Evolutionary conservation across 2,329 filamentous ascomycete species (phyloP).

Genomic region (Cladosporium sp.): DNA sequence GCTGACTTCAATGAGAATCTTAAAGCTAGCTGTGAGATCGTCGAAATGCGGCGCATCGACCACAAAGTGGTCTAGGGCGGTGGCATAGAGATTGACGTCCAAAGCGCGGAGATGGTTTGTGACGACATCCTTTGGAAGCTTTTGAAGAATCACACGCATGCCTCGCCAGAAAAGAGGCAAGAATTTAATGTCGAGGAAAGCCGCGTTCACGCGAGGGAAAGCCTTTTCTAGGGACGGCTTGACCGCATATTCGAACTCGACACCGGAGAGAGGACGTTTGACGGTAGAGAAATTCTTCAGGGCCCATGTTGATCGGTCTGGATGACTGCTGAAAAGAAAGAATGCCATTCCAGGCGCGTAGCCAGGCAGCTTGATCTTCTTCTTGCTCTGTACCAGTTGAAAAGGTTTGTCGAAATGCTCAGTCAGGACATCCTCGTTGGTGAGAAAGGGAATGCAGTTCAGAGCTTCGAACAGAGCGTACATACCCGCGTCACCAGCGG

Average conservation of each 20-base stretch:
- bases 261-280: constrained; percentile 61
- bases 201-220: constrained; percentile 62
- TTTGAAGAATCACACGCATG: constrained; percentile 70
- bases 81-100: constrained; percentile 65
- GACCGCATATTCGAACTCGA: constrained; percentile 86
- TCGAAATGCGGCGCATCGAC: constrained; percentile 57
- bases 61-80: constrained; percentile 65
- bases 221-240: constrained; percentile 69
- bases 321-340: constrained; percentile 77
- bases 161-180: constrained; percentile 79
- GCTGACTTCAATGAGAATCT: constrained; percentile 70
- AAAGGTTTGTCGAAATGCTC: constrained; percentile 80
- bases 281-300: constrained; percentile 67
- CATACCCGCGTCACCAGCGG: constrained; percentile 61
- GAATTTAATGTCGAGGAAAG: constrained; percentile 51
- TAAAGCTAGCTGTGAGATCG: constrained; percentile 69
- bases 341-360: constrained; percentile 79
- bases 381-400: constrained; percentile 73
- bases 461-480: constrained; percentile 85
- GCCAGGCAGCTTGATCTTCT: constrained; percentile 71
- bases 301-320: constrained; percentile 66
- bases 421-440: constrained; percentile 53
- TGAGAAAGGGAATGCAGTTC: constrained; percentile 77
- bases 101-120: constrained; percentile 76
- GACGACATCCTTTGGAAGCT: constrained; percentile 71